Base-by-base conservation (phyloP, 164 flowering plant genomes). In the Euptelea pleiosperma region DNA sequence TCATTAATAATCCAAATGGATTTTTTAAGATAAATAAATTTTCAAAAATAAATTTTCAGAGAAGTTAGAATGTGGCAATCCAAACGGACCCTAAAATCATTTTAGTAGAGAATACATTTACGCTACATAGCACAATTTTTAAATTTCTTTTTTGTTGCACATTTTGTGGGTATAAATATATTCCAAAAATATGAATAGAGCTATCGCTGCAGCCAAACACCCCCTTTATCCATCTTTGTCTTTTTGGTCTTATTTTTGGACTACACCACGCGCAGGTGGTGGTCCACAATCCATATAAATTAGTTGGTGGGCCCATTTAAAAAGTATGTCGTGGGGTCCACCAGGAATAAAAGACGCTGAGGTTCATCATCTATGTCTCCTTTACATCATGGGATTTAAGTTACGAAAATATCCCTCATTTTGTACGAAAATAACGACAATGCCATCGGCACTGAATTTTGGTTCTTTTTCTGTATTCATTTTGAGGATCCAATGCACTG, bases 261-360 rank as follows among this genome's bases (percentile, higher is more conserved):
- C n/a, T n/a, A n/a, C n/a, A 2, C 29, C 49, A 22, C 28, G 49
- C 49, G 49, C 28, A 4, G 2, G 49, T 45, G 29, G n/a, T n/a
- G 73, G 44, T 52, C 69, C 69, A 60, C 58, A 15, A 54, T 40
- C 25, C 52, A 37, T 31, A 36, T 33, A 54, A 54, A 25, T 34
- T 43, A 48, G 61, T 34, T 24, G 41, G 45, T 47, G 59, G 70
- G 64, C 30, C 64, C 50, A 44, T 3, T 21, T n/a, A 14, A 36
- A 18, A 57, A 66, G 35, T 11, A 12, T 47, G 40, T 1, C 8
- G 14, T 39, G 6, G 65, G 68, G 58, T 45, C 68, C 67, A 37
- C 18, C 18, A 21, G 33, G 44, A 35, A 46, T 52, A 45, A 42
- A 10, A 45, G 46, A 42, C 37, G 51, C 58, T 62, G 35, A 43